phyloP scores from a whole-genome alignment of 1,284 basidiomycete species.

The Volvariella volvacea region DNA sequence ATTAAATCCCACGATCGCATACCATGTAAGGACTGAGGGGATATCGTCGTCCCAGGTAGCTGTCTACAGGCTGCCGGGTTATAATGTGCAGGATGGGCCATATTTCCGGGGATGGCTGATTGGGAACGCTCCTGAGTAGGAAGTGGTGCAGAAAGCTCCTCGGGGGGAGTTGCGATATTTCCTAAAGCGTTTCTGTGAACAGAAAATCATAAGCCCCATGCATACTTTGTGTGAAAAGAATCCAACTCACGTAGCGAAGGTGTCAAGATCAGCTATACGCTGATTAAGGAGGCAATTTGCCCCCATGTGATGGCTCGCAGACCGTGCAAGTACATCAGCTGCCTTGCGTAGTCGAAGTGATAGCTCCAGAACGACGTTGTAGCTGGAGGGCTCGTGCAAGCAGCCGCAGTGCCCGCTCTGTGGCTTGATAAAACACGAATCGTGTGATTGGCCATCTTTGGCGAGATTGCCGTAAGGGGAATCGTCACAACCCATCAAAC shows the following conservation, averaged over 20 bases:
- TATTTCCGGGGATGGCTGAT: conserved; percentile 9
- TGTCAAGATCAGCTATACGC: conserved; percentile 49
- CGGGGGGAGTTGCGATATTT: conserved; percentile 20
- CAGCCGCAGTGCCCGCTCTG: conserved; percentile 49
- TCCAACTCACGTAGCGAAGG: conserved; percentile 44
- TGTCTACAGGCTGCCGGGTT: conserved; percentile 9
- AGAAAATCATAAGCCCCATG: conserved; percentile 3
- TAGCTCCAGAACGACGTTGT: conserved; percentile 53
- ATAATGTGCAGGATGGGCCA: conserved; percentile 15
- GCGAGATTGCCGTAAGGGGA: conserved; percentile 14
- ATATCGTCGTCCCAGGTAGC: conserved; percentile 13
- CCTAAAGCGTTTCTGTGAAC: conserved; percentile 23
- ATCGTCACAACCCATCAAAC: conserved; percentile 20
- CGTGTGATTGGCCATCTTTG: conserved; percentile 15
- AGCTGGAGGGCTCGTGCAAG: conserved; percentile 43
- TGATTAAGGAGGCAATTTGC: conserved; percentile 44
- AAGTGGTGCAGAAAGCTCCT: conserved; percentile 14
- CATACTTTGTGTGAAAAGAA: conserved; percentile 1
- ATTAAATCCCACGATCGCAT: conserved; percentile 25
- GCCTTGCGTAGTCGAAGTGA: conserved; percentile 55
- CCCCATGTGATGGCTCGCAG: conserved; percentile 39
- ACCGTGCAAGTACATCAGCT: conserved; percentile 45
- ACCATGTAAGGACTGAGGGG: conserved; percentile 17
- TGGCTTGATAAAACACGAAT: conserved; percentile 19
- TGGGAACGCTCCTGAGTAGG: conserved; percentile 12